Conservation (phyloP, 257 asterid genomes). For the Solanum ossicruentum region DNA sequence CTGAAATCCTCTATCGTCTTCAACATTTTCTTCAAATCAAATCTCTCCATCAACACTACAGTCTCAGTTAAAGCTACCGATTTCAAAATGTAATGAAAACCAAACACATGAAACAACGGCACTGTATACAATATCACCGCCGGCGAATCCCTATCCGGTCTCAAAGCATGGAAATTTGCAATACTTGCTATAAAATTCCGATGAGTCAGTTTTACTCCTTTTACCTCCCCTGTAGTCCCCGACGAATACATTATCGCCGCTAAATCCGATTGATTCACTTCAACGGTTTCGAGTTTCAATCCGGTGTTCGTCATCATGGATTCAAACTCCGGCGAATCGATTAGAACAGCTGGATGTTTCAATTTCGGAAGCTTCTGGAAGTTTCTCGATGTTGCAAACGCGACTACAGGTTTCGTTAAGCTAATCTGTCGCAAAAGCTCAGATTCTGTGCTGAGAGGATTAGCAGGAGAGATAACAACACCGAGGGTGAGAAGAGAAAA, state of each 20-base stretch:
- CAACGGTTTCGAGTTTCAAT: background rate
- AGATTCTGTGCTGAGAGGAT: constrained; percentile 19
- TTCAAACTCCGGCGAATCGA: constrained; percentile 35
- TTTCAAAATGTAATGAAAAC: constrained; percentile 22
- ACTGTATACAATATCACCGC: constrained; percentile 19
- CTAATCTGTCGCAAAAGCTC: constrained; percentile 21
- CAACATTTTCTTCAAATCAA: constrained; percentile 33
- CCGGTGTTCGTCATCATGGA: constrained; percentile 8
- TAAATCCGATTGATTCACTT: constrained; percentile 28
- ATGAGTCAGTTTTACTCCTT: constrained; percentile 43
- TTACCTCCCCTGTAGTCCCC: constrained; percentile 54
- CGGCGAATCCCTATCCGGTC: constrained; percentile 8
- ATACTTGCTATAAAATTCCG: constrained; percentile 31
- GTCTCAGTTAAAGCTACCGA: constrained; percentile 40
- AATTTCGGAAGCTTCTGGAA: constrained; percentile 18
- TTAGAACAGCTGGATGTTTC: constrained; percentile 5
- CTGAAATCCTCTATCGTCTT: constrained; percentile 27
- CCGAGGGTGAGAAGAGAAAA: constrained; percentile 39
- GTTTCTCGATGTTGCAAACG: constrained; percentile 28
- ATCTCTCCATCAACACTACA: constrained; percentile 38
- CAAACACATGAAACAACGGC: constrained; percentile 46
- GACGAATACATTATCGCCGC: constrained; percentile 56
- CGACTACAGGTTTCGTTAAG: constrained; percentile 23
- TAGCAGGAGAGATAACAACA: constrained; percentile 23
- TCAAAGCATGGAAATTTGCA: constrained; percentile 5